phyloP scores from a whole-genome alignment of 148 eudicot species.

The Amaranthus palmeri region DNA sequence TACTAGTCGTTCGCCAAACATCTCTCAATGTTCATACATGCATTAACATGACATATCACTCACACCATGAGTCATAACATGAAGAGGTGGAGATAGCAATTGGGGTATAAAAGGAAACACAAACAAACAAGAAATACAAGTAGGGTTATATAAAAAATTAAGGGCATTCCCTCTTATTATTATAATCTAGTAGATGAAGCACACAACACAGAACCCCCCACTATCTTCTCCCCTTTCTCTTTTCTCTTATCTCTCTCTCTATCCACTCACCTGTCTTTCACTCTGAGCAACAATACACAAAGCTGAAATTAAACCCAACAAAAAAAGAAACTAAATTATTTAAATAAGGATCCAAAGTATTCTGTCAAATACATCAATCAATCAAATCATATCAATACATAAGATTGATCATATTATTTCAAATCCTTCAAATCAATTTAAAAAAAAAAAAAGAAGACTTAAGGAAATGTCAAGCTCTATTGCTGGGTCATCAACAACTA shows the following conservation, averaged over 20 bases:
- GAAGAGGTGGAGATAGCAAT: neutral
- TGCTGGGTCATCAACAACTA: conserved; percentile 11
- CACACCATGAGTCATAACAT: conserved; percentile 7
- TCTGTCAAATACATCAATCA: conserved; percentile 50
- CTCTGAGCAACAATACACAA: conserved; percentile 22
- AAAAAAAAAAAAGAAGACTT: neutral
- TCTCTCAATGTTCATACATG: neutral
- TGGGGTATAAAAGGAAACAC: conserved; percentile 13
- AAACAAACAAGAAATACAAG: conserved; percentile 4
- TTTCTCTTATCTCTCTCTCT: conserved; percentile 11
- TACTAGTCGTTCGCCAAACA: neutral
- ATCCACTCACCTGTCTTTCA: conserved; percentile 13
- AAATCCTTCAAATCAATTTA: conserved; percentile 2
- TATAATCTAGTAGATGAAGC: conserved; percentile 9
- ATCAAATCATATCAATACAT: conserved; percentile 19
- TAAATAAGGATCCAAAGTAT: conserved; percentile 24
- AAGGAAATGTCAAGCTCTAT: conserved; percentile 52
- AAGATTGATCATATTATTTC: conserved; percentile 23
- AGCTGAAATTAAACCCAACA: conserved; percentile 18
- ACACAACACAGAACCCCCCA: conserved; percentile 23
- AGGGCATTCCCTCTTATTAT: conserved; percentile 5
- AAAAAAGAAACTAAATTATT: neutral
- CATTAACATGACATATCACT: neutral
- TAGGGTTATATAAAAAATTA: conserved; percentile 7
- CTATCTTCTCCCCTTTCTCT: neutral